These are phyloP conservation scores for Pseudogymnoascus sp. DNA, from an alignment of 2,329 filamentous ascomycete species.

Conservation along the genomic window DNA sequence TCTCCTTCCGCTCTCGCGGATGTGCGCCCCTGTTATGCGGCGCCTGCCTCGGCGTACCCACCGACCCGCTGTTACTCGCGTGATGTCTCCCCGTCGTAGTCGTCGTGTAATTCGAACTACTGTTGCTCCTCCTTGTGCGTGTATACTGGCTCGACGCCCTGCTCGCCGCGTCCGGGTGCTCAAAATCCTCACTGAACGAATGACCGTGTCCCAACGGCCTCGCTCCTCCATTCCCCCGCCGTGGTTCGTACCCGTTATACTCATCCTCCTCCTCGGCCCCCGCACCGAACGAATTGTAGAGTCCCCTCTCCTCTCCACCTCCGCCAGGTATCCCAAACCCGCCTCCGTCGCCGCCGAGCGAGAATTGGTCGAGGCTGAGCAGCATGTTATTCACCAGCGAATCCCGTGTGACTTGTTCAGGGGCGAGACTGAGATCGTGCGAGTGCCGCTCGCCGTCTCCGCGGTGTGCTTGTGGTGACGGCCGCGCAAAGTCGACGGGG, in stretches of 20 bases:
- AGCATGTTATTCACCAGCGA: constrained; percentile 96
- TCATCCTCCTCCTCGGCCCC: background rate
- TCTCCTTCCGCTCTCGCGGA: constrained; percentile 53
- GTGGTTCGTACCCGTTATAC: background rate
- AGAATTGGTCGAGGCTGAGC: constrained; percentile 80
- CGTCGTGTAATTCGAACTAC: constrained; percentile 63
- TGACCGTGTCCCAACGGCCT: constrained; percentile 33
- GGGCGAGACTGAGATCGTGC: constrained; percentile 77
- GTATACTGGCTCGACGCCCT: constrained; percentile 44
- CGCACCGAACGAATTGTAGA: constrained; percentile 22
- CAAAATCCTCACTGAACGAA: constrained; percentile 55
- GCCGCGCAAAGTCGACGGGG: constrained; percentile 21
- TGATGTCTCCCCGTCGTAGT: constrained; percentile 16
- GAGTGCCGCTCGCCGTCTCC: constrained; percentile 25
- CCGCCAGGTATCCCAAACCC: constrained; percentile 20
- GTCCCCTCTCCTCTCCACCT: constrained; percentile 21
- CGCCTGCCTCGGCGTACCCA: constrained; percentile 29
- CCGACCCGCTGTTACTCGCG: constrained; percentile 21
- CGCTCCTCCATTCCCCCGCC: constrained; percentile 13
- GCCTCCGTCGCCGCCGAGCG: constrained; percentile 37
- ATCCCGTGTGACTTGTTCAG: constrained; percentile 69
- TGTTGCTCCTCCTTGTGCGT: constrained; percentile 66
- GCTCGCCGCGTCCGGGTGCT: constrained; percentile 45
- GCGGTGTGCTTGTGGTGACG: constrained; percentile 12
- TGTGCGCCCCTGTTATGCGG: constrained; percentile 32